phyloP scores from a whole-genome alignment of 345 rosid species.

The Diplotaxis tenuifolia region DNA sequence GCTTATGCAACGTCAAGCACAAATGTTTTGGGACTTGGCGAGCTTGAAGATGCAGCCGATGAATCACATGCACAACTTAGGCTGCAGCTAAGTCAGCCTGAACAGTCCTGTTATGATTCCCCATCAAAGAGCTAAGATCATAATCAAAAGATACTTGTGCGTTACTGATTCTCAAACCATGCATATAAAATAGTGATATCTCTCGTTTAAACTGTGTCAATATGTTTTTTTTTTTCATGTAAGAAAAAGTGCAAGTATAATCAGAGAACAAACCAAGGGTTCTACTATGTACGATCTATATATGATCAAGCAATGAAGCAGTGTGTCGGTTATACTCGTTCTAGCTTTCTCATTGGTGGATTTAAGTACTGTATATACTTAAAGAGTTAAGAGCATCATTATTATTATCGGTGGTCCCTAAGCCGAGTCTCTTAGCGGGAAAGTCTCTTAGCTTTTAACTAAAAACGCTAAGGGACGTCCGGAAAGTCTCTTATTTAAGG shows the following conservation, averaged over 20 bases:
- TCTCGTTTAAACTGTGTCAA: background rate
- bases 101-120: constrained; percentile 24
- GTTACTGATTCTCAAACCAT: constrained; percentile 12
- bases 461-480: too few relatives aligned
- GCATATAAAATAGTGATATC: background rate
- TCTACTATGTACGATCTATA: constrained; percentile 6
- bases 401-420: too few relatives aligned
- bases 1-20: constrained; percentile 38
- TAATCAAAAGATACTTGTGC: background rate
- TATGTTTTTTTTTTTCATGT: background rate
- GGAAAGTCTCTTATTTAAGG: too few relatives aligned
- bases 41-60: constrained; percentile 32
- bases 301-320: background rate
- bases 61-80: constrained; percentile 38
- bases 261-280: constrained; percentile 4
- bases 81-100: constrained; percentile 53
- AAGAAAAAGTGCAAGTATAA: background rate
- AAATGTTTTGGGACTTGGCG: constrained; percentile 29
- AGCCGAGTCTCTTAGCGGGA: too few relatives aligned
- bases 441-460: too few relatives aligned
- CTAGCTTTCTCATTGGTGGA: background rate
- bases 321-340: background rate
- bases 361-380: constrained; percentile 8
- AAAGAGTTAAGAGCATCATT: background rate
- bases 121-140: constrained; percentile 21